phyloP scores from a whole-genome alignment of 257 asterid species.

The Galeopsis tetrahit region DNA sequence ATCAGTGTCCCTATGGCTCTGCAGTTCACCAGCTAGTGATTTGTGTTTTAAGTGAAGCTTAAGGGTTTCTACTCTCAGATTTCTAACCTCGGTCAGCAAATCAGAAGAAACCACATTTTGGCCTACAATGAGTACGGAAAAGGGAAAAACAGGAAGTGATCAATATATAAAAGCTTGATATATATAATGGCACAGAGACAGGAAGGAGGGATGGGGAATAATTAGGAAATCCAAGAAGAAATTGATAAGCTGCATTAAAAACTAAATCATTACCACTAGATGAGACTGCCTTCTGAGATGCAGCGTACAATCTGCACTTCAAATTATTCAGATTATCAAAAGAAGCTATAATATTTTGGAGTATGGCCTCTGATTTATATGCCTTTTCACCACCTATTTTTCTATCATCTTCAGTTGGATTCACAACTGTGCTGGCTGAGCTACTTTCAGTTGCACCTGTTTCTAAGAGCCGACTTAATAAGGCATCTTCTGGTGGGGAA shows the following conservation, averaged over 20 bases:
- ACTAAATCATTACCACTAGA: slow-evolving; percentile 56
- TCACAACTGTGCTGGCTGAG: slow-evolving; percentile 45
- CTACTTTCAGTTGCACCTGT: slow-evolving; percentile 81
- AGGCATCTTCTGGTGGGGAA: slow-evolving; percentile 59
- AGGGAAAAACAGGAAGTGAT: slow-evolving; percentile 25
- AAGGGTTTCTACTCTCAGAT: slow-evolving; percentile 55
- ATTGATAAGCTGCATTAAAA: background rate
- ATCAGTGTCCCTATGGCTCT: slow-evolving; percentile 66
- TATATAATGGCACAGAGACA: background rate
- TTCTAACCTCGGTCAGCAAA: slow-evolving; percentile 59
- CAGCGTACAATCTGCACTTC: slow-evolving; percentile 53
- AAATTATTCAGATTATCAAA: slow-evolving; percentile 55
- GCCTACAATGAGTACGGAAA: slow-evolving; percentile 48
- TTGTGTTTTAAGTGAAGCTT: slow-evolving; percentile 81
- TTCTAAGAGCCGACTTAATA: slow-evolving; percentile 70
- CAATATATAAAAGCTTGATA: background rate
- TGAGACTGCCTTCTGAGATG: slow-evolving; percentile 51
- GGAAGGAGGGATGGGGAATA: background rate
- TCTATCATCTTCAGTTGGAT: slow-evolving; percentile 46
- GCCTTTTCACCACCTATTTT: slow-evolving; percentile 49
- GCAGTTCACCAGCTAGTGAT: slow-evolving; percentile 76
- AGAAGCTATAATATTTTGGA: slow-evolving; percentile 51
- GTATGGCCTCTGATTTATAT: slow-evolving; percentile 44
- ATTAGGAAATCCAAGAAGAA: slow-evolving; percentile 21
- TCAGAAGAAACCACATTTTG: slow-evolving; percentile 52